A percentile compares a stretch with the other conserved stretches of the same genome.
Evolutionary conservation across 164 flowering plant genomes (phyloP).

Genomic region (Dillenia turbinata): DNA sequence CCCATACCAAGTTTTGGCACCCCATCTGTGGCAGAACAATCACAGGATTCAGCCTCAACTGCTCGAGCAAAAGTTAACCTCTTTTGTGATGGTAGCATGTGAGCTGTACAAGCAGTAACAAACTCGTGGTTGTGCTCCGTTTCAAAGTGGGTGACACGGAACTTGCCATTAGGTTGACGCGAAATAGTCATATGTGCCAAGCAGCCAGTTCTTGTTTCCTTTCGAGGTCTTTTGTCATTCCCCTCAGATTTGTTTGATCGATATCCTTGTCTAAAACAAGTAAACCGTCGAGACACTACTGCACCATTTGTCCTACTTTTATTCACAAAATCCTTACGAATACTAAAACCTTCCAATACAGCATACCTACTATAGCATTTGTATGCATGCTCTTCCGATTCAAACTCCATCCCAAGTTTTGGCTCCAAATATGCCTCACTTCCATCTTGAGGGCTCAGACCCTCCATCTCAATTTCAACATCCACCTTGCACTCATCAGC

Average conservation of each 20-base stretch:
- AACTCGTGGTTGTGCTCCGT: conserved; percentile 21
- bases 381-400: conserved; percentile 20
- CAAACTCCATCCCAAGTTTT: conserved; percentile 21
- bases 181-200: conserved; percentile 20
- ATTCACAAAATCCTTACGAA: conserved; percentile 18
- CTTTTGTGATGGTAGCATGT: conserved; percentile 19
- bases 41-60: conserved; percentile 13
- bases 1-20: conserved; percentile 25
- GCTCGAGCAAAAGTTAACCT: conserved; percentile 18
- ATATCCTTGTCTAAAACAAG: conserved; percentile 22
- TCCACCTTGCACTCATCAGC: neutral
- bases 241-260: conserved; percentile 9
- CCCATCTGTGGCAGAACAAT: conserved; percentile 11
- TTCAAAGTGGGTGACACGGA: conserved; percentile 17
- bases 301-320: conserved; percentile 15
- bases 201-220: conserved; percentile 30
- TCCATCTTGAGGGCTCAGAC: conserved; percentile 9
- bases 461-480: conserved; percentile 1
- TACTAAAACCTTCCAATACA: conserved; percentile 20
- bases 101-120: conserved; percentile 13
- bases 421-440: conserved; percentile 9
- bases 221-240: conserved; percentile 8
- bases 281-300: conserved; percentile 13
- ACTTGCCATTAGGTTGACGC: conserved; percentile 20
- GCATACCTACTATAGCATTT: conserved; percentile 17